Evolutionary conservation across 2,329 filamentous ascomycete genomes (phyloP), one percentile per base, ranked within the genome.

Genomic region (Paecilomyces dactylethromorphus): DNA sequence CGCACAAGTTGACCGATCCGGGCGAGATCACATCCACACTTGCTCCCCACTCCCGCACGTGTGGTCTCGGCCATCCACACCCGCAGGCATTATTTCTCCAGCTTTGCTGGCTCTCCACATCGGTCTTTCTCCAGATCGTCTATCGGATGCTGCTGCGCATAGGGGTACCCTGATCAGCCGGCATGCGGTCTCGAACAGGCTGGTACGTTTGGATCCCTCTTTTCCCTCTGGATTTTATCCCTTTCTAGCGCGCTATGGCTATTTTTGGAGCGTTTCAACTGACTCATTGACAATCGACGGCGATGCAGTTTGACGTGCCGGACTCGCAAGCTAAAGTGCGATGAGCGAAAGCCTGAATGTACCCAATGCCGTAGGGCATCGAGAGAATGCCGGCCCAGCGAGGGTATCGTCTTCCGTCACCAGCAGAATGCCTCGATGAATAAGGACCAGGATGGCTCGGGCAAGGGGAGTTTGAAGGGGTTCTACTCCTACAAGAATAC

Each of bases 391-490:
- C 75, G 83, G 53, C 82, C 82, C 24, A 84, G 82, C 66, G 83
- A 84, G 62, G 84, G 84, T 56, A 81, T 88, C 64, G 83, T 87
- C 52, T 88, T 87, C 66, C 82, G 85, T 58, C 86, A 88, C 70
- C 85, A 88, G 67, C 85, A 88, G 72, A 88, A 88, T 79, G 84
- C 85, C 31, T 87, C 84, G 21, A 85, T 87, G 84, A 87, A 87
- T 60, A 80, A 81, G 54, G 67, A 70, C 39, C 73, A 74, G 13
- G 75, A 77, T 52, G 76, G 78, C 13, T 64, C 67, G 11, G 67
- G 69, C 4, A 68, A 69, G 51, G 79, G 77, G 35, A 78, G 76
- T 55, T 72, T 87, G 61, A 83, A 83, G 61, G 81, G 82, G 18
- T 87, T 87, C 69, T 87, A 87, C 68, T 83, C 83, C 24, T 87